Conservation (phyloP, 805 yeast species). For the Cyberlindnera japonica region DNA sequence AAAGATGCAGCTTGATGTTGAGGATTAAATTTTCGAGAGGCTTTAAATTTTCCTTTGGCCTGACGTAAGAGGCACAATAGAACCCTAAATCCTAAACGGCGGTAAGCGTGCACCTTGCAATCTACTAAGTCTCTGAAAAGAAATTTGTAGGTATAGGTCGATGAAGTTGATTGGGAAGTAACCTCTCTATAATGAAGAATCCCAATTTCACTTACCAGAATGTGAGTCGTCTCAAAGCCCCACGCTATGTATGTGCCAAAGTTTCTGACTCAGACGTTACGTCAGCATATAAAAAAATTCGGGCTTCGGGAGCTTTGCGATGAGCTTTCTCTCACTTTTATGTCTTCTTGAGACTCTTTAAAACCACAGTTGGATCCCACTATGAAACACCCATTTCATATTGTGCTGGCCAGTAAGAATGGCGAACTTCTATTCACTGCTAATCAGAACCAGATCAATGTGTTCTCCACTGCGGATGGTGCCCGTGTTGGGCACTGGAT, state of each 20-base stretch:
- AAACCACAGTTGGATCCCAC: background rate
- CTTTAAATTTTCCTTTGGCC: constrained; percentile 1
- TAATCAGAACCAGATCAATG: constrained; percentile 56
- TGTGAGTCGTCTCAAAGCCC: no score
- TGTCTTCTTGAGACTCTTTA: background rate
- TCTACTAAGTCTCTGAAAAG: background rate
- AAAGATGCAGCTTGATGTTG: no score
- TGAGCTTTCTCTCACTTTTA: background rate
- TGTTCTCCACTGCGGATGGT: constrained; percentile 40
- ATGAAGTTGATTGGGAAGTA: no score
- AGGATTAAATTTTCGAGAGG: background rate
- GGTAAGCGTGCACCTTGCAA: no score
- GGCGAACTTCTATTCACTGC: constrained; percentile 52
- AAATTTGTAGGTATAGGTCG: background rate
- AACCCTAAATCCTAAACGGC: no score
- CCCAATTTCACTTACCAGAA: no score
- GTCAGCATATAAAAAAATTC: no score
- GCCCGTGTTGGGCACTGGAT: constrained; percentile 55
- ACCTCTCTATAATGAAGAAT: no score
- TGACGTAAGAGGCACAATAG: constrained; percentile 1
- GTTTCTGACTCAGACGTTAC: no score
- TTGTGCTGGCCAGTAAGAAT: constrained; percentile 40
- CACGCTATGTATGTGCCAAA: no score
- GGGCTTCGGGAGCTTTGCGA: no score
- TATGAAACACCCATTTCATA: constrained; percentile 73